Conservation (phyloP, 2,329 filamentous ascomycete genomes). For the Xylaria sp. region DNA sequence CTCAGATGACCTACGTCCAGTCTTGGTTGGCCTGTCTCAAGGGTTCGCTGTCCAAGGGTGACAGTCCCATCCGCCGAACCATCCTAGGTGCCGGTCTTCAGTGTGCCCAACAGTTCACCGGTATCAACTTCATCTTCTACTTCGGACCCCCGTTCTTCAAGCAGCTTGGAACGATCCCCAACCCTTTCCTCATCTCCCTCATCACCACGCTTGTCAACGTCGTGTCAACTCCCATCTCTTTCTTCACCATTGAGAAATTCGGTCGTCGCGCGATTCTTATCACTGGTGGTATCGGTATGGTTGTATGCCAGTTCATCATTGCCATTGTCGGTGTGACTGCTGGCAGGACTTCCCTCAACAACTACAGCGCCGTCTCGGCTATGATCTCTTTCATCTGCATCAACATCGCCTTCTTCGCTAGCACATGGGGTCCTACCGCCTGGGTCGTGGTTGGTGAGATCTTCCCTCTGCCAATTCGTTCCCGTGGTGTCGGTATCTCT, state of each 20-base stretch:
- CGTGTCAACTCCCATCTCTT: constrained; percentile 75
- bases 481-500: constrained; percentile 76
- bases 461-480: constrained; percentile 79
- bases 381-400: constrained; percentile 82
- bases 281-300: constrained; percentile 76
- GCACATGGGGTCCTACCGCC: constrained; percentile 76
- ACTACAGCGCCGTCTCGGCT: constrained; percentile 55
- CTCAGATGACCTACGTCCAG: constrained; percentile 65
- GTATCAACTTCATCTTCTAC: constrained; percentile 82
- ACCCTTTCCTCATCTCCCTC: constrained; percentile 77
- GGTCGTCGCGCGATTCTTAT: constrained; percentile 77
- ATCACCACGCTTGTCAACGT: constrained; percentile 84
- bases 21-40: constrained; percentile 71
- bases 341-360: constrained; percentile 48
- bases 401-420: constrained; percentile 84
- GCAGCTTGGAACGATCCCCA: constrained; percentile 70
- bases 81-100: constrained; percentile 51
- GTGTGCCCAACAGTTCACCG: constrained; percentile 53
- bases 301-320: constrained; percentile 76
- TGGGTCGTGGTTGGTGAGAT: constrained; percentile 80
- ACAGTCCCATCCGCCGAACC: constrained; percentile 68
- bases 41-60: constrained; percentile 65
- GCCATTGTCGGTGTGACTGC: constrained; percentile 67
- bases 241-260: constrained; percentile 76
- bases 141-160: constrained; percentile 78